phyloP scores from a whole-genome alignment of 148 eudicot species.

The Cornus suecica region DNA sequence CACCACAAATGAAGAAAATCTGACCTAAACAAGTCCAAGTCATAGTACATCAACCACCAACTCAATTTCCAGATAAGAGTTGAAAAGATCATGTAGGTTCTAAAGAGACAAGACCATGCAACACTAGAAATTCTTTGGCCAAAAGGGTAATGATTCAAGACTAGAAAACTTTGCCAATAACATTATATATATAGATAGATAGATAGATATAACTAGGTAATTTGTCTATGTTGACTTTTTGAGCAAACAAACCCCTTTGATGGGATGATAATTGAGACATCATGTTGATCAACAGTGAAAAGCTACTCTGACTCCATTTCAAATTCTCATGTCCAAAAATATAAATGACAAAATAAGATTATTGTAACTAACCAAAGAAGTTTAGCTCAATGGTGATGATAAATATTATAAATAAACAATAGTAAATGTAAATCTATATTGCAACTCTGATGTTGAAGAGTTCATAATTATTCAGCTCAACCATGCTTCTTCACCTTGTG shows the following conservation, averaged over 20 bases:
- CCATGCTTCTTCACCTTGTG: too few relatives aligned
- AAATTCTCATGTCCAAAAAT: too few relatives aligned
- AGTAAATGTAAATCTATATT: too few relatives aligned
- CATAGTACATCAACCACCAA: neutral
- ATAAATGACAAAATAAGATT: too few relatives aligned
- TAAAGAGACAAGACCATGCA: constrained; percentile 11
- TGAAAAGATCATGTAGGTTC: constrained; percentile 10
- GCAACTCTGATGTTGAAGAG: too few relatives aligned
- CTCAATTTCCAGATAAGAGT: neutral
- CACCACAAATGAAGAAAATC: constrained; percentile 3
- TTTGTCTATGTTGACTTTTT: constrained; percentile 1
- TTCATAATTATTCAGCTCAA: too few relatives aligned
- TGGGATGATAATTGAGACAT: constrained; percentile 16
- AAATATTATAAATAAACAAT: too few relatives aligned
- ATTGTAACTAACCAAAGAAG: too few relatives aligned
- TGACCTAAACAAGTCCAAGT: neutral
- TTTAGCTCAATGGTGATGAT: too few relatives aligned
- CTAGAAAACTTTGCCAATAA: constrained; percentile 8
- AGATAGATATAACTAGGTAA: neutral
- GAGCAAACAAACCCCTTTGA: neutral
- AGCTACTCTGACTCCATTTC: neutral
- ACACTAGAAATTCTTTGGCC: constrained; percentile 2
- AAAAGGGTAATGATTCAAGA: constrained; percentile 13
- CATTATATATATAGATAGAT: neutral
- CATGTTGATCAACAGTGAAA: constrained; percentile 11